phyloP scores from a whole-genome alignment of 2,329 filamentous ascomycete genomes.

The Verticillium tricorpus region DNA sequence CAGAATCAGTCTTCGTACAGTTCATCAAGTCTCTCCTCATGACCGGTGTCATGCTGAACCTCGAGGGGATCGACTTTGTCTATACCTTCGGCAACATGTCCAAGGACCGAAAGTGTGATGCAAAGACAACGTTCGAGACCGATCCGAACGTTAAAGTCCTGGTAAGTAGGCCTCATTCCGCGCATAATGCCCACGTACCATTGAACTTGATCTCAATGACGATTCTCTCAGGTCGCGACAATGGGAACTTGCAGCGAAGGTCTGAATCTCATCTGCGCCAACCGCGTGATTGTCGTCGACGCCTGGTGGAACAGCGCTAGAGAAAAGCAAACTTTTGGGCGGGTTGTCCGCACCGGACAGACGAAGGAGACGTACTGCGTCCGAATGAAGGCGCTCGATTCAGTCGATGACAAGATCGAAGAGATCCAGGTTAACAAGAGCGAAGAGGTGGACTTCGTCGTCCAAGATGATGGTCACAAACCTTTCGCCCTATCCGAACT shows the following conservation, averaged over 20 bases:
- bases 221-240: slow-evolving; percentile 24
- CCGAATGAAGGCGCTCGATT: slow-evolving; percentile 49
- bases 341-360: slow-evolving; percentile 64
- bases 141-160: slow-evolving; percentile 21
- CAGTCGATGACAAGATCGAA: slow-evolving; percentile 54
- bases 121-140: slow-evolving; percentile 18
- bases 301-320: slow-evolving; percentile 57
- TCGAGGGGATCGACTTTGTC: slow-evolving; percentile 25
- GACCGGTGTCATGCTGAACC: slow-evolving; percentile 29
- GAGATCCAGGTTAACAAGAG: slow-evolving; percentile 53
- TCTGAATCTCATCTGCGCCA: slow-evolving; percentile 38
- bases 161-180: slow-evolving; percentile 20
- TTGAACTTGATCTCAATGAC: not conserved
- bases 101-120: slow-evolving; percentile 5
- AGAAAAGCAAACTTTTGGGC: slow-evolving; percentile 58
- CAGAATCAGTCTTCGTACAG: slow-evolving; percentile 28
- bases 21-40: slow-evolving; percentile 26
- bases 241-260: slow-evolving; percentile 30
- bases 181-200: not conserved
- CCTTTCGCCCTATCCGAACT: not conserved
- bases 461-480: slow-evolving; percentile 23
- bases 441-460: slow-evolving; percentile 29
- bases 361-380: slow-evolving; percentile 52
- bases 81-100: slow-evolving; percentile 29
- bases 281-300: slow-evolving; percentile 51